A percentile compares a stretch with the other conserved stretches of the same genome.
These are phyloP conservation scores for Blastomyces gilchristii DNA, from an alignment of 2,329 filamentous ascomycete species.

Conservation along the genomic window DNA sequence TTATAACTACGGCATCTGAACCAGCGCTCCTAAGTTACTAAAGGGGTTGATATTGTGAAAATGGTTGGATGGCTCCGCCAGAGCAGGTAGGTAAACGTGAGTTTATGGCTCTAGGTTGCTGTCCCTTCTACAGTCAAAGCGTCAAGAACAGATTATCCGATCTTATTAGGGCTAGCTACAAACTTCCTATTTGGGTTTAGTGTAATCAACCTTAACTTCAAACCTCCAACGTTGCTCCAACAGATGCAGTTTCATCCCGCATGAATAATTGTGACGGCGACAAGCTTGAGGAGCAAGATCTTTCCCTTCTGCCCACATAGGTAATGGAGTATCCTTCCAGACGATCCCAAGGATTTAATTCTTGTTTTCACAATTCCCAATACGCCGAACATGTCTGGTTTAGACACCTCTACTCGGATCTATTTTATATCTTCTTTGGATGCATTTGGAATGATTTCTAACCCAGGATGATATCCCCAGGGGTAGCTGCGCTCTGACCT, in stretches of 20 bases:
- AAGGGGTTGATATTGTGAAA: not conserved
- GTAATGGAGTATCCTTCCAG: no score
- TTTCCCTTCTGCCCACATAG: not conserved
- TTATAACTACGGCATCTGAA: no score
- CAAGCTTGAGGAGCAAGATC: not conserved
- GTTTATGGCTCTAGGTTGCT: no score
- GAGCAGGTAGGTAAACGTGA: no score
- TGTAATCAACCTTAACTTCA: not conserved
- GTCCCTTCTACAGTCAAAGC: no score
- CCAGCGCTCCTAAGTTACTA: no score
- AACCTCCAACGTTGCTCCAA: not conserved
- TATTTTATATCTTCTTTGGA: not conserved
- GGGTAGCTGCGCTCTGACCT: not conserved
- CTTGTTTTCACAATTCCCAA: not conserved
- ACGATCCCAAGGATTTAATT: not conserved
- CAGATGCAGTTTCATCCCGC: constrained; percentile 7
- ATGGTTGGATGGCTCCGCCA: no score
- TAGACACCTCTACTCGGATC: not conserved
- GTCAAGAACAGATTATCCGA: no score
- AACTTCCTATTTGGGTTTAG: not conserved
- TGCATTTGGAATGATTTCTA: not conserved
- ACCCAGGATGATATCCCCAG: not conserved
- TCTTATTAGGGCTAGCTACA: not conserved
- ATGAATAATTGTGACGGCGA: constrained; percentile 3
- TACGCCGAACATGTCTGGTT: not conserved